phyloP scores from a whole-genome alignment of 768 basidiomycete species.

The Suillus subaureus region DNA sequence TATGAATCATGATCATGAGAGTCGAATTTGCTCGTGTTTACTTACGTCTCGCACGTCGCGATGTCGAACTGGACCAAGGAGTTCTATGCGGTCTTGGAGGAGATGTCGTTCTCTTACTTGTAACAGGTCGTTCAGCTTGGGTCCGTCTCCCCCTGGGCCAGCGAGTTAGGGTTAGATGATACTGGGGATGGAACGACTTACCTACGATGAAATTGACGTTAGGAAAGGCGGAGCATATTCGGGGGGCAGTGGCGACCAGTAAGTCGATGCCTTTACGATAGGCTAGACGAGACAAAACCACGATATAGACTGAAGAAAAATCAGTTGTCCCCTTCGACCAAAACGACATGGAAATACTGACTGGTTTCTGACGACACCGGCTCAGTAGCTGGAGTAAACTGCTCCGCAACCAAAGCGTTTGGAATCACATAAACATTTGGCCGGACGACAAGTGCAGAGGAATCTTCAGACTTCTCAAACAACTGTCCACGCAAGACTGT shows the following conservation, averaged over 20 bases:
- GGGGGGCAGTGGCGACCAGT: constrained; percentile 88
- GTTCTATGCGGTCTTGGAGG: constrained; percentile 89
- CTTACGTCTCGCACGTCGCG: constrained; percentile 81
- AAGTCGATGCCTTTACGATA: constrained; percentile 98
- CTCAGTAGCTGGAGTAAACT: constrained; percentile 69
- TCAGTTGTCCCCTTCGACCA: neutral
- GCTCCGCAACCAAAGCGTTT: constrained; percentile 84
- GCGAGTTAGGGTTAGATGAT: constrained; percentile 3
- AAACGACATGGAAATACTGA: constrained; percentile 33
- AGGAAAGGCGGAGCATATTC: constrained; percentile 83
- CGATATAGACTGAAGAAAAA: constrained; percentile 72
- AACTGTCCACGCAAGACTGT: constrained; percentile 87
- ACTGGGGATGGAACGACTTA: constrained; percentile 29
- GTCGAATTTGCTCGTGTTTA: constrained; percentile 7
- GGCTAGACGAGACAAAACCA: constrained; percentile 86
- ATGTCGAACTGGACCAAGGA: constrained; percentile 81
- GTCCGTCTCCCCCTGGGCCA: constrained; percentile 87
- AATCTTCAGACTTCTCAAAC: constrained; percentile 52
- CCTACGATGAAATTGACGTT: constrained; percentile 90
- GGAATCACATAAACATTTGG: constrained; percentile 88
- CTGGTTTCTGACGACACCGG: constrained; percentile 55
- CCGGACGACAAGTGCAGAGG: constrained; percentile 47
- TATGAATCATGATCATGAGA: constrained; percentile 2
- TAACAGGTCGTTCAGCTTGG: constrained; percentile 90
- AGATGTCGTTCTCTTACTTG: constrained; percentile 94